A percentile compares a stretch with the other conserved stretches of the same genome.
Conservation (phyloP, 2,329 filamentous ascomycete species). For the Neopestalotiopsis sp. region DNA sequence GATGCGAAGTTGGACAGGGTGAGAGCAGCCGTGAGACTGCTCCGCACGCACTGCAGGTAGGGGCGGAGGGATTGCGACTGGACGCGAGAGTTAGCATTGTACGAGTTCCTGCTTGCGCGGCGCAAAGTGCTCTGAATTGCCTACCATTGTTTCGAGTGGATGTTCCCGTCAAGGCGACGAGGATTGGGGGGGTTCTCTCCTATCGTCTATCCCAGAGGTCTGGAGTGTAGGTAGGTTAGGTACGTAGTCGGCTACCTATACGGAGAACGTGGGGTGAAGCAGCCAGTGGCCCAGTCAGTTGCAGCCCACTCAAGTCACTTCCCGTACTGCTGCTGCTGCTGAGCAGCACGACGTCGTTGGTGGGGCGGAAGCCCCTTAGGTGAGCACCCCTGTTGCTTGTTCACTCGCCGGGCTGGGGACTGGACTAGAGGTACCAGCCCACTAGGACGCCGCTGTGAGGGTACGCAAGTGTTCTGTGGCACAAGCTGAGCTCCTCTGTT, state of each 20-base stretch:
- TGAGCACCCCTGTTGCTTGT: background rate
- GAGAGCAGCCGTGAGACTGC: conserved; percentile 90
- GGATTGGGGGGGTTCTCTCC: background rate
- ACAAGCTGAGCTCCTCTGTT: background rate
- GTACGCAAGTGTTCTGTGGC: background rate
- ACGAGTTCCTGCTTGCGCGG: background rate
- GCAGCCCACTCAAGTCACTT: background rate
- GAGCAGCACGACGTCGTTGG: conserved; percentile 12
- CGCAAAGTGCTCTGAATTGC: background rate
- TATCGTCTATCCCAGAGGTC: background rate
- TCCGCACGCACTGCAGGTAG: conserved; percentile 95
- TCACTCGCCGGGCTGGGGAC: background rate
- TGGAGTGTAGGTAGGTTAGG: background rate
- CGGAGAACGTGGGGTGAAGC: conserved; percentile 14
- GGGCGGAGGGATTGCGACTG: conserved; percentile 96
- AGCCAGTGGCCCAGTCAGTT: background rate
- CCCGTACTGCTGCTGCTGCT: background rate
- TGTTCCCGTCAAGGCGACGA: conserved; percentile 26
- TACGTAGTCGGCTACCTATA: background rate
- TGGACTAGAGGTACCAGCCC: background rate
- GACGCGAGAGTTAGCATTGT: conserved; percentile 27
- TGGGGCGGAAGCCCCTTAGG: background rate
- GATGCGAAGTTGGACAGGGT: conserved; percentile 97
- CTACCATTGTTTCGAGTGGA: background rate
- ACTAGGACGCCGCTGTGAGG: background rate